Conservation (phyloP, 148 eudicot genomes). For the Silene conica region DNA sequence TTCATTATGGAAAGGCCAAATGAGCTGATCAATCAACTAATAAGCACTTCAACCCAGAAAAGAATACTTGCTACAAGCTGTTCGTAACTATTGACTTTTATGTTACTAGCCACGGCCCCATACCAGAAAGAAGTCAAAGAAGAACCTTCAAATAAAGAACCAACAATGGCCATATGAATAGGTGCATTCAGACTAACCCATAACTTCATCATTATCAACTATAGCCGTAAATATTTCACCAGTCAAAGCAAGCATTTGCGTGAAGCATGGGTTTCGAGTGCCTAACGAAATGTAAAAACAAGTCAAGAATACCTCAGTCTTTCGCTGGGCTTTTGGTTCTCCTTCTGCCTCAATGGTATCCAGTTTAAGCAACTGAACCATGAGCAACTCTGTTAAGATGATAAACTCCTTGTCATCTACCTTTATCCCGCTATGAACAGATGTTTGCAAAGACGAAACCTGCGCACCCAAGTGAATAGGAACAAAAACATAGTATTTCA, state of each 20-base stretch:
- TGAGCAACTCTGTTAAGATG: conserved; percentile 62
- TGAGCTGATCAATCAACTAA: no score
- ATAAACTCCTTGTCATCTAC: conserved; percentile 59
- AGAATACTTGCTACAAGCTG: no score
- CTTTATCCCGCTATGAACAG: conserved; percentile 53
- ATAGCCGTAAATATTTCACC: neutral
- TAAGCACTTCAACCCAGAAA: no score
- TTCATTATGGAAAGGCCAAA: no score
- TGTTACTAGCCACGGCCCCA: no score
- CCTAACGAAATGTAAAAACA: neutral
- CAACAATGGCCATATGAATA: neutral
- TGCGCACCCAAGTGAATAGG: conserved; percentile 22
- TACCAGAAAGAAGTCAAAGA: no score
- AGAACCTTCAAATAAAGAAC: no score
- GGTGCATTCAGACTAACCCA: neutral
- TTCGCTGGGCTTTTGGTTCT: conserved; percentile 69
- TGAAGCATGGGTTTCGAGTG: neutral
- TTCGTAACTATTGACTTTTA: no score
- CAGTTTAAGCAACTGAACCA: conserved; percentile 75
- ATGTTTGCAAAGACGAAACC: conserved; percentile 60
- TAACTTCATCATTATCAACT: neutral
- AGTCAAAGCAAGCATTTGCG: neutral
- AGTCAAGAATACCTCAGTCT: conserved; percentile 56
- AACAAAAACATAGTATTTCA: neutral
- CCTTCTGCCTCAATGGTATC: conserved; percentile 83